Percentiles rank a stretch among this genome's conserved stretches.
phyloP scores from a whole-genome alignment of 2,329 filamentous ascomycete genomes.

The Fusarium foetens region DNA sequence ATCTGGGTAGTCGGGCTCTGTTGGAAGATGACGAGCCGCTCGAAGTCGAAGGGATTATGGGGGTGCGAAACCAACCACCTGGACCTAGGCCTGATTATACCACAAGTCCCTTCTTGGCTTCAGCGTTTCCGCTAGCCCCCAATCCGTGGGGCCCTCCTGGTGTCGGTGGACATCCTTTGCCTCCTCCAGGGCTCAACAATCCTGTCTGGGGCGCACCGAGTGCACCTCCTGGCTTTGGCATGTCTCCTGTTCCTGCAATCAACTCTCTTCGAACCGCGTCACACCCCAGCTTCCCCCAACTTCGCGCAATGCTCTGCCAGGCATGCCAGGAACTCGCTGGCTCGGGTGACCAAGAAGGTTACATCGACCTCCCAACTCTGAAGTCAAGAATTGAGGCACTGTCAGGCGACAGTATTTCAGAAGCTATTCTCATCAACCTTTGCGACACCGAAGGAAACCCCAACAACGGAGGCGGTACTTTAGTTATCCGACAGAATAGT shows the following conservation, averaged over 20 bases:
- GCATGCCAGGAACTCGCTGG: constrained; percentile 74
- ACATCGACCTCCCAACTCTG: constrained; percentile 74
- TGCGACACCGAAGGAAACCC: constrained; percentile 90
- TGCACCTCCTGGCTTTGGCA: constrained; percentile 49
- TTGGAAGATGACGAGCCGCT: constrained; percentile 77
- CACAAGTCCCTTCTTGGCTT: constrained; percentile 55
- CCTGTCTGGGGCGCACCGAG: constrained; percentile 52
- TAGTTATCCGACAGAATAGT: constrained; percentile 72
- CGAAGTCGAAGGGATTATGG: constrained; percentile 46
- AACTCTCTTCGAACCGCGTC: constrained; percentile 49
- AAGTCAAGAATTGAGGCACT: constrained; percentile 73
- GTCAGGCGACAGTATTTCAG: constrained; percentile 51
- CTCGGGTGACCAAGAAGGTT: constrained; percentile 65
- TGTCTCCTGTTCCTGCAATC: constrained; percentile 47
- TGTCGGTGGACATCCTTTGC: constrained; percentile 51
- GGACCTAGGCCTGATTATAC: constrained; percentile 58
- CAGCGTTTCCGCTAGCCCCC: constrained; percentile 52
- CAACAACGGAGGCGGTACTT: constrained; percentile 90
- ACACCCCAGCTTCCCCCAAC: constrained; percentile 74
- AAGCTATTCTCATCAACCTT: constrained; percentile 80
- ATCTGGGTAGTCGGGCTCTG: constrained; percentile 90
- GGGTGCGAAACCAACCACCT: constrained; percentile 62
- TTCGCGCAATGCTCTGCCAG: constrained; percentile 79
- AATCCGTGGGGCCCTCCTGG: constrained; percentile 56
- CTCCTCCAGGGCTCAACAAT: constrained; percentile 59